Evolutionary conservation across 768 basidiomycete genomes (phyloP).

Genomic region (Kondoa subrosea): DNA sequence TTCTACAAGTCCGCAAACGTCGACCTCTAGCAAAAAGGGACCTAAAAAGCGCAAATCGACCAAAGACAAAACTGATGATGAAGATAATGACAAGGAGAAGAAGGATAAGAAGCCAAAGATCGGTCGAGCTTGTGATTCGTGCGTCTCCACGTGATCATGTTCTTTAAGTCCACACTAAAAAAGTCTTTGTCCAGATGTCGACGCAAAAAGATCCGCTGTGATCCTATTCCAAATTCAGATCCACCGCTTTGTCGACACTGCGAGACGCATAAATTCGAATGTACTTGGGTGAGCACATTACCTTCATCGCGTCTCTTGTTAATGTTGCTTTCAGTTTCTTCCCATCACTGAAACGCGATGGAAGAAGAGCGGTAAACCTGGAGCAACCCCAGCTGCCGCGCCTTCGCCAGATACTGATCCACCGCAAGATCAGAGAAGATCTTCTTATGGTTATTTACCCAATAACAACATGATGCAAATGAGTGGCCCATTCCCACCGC

Average conservation of each 20-base stretch:
- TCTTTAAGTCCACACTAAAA: constrained; percentile 69
- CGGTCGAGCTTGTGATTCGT: constrained; percentile 78
- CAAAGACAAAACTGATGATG: constrained; percentile 1
- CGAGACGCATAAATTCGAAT: constrained; percentile 80
- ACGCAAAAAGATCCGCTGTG: constrained; percentile 42
- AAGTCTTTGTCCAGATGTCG: constrained; percentile 15
- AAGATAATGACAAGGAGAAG: constrained; percentile 37
- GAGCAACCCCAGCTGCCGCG: constrained; percentile 40
- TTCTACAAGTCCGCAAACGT: too few relatives aligned
- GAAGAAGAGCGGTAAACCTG: constrained; percentile 85
- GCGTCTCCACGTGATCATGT: constrained; percentile 35
- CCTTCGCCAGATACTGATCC: constrained; percentile 4
- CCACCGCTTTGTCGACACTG: constrained; percentile 82
- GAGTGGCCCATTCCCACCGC: not conserved
- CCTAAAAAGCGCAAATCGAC: constrained; percentile 6
- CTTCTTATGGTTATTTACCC: not conserved
- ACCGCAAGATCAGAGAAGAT: too few relatives aligned
- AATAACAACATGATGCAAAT: not conserved
- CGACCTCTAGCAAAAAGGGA: not conserved
- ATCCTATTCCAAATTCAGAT: constrained; percentile 60
- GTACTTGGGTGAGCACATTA: constrained; percentile 47
- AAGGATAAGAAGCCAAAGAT: constrained; percentile 79
- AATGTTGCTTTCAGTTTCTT: constrained; percentile 42
- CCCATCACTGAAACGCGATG: constrained; percentile 98
- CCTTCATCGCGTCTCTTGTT: not conserved